Percentiles rank a stretch among this genome's conserved stretches.
phyloP scores from a whole-genome alignment of 768 basidiomycete genomes.

The Chlorophyllum brunneum region DNA sequence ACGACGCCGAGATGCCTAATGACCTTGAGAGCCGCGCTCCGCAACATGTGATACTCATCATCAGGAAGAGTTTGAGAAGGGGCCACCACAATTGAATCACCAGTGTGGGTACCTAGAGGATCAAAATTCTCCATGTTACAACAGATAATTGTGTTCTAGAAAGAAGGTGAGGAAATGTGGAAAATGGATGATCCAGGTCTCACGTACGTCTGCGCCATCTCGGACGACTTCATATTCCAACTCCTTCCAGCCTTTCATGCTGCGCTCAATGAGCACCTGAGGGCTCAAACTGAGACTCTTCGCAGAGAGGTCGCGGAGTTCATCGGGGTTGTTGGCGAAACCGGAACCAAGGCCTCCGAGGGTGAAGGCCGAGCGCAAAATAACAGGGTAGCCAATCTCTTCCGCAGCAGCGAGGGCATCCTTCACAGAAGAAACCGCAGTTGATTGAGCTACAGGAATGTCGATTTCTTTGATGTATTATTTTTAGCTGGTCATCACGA shows the following conservation, averaged over 20 bases:
- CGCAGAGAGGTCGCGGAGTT: constrained; percentile 91
- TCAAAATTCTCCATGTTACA: constrained; percentile 99
- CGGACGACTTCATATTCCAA: constrained; percentile 99
- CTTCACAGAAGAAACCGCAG: constrained; percentile 93
- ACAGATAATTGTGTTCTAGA: constrained; percentile 96
- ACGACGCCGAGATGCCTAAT: constrained; percentile 88
- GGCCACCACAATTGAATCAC: constrained; percentile 98
- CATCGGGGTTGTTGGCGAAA: constrained; percentile 92
- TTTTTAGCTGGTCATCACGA: constrained; percentile 8
- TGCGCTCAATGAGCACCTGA: constrained; percentile 95
- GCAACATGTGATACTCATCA: constrained; percentile 98
- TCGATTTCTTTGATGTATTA: constrained; percentile 74
- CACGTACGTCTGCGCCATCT: constrained; percentile 89
- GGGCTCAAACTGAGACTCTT: constrained; percentile 88
- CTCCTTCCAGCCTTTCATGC: constrained; percentile 99
- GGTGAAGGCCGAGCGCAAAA: constrained; percentile 94
- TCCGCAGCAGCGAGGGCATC: constrained; percentile 90
- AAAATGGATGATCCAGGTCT: not conserved
- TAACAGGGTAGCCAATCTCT: constrained; percentile 94
- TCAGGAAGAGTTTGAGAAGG: constrained; percentile 97
- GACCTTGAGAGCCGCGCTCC: constrained; percentile 95
- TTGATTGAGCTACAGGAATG: constrained; percentile 93
- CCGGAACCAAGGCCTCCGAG: constrained; percentile 98
- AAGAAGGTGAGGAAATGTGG: constrained; percentile 15
- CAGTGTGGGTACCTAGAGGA: constrained; percentile 97